phyloP scores from a whole-genome alignment of 2,329 filamentous ascomycete species.

The Colletotrichum abscissum region DNA sequence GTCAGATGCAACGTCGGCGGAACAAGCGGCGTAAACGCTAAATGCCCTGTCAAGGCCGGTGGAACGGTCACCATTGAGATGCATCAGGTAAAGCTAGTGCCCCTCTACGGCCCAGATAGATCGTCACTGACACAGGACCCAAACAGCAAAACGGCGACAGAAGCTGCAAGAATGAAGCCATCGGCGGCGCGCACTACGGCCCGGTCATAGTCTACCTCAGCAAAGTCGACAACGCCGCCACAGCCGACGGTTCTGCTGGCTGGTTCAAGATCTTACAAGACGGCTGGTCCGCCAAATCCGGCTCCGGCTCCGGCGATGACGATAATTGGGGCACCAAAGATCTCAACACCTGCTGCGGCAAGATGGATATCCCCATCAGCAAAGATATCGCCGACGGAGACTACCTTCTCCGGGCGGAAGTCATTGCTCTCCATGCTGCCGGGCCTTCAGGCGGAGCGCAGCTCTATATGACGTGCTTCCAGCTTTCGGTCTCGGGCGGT shows the following conservation, averaged over 20 bases:
- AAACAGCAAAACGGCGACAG: conserved; percentile 58
- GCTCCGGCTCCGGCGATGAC: conserved; percentile 50
- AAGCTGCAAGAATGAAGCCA: conserved; percentile 58
- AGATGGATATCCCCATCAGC: conserved; percentile 52
- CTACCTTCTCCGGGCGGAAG: conserved; percentile 61
- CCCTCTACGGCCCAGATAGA: too few species aligned
- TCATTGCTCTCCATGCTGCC: conserved; percentile 59
- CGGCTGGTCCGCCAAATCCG: conserved; percentile 49
- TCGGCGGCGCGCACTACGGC: conserved; percentile 65
- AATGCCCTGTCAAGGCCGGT: conserved; percentile 60
- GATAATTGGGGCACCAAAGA: conserved; percentile 60
- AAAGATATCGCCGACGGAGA: conserved; percentile 46
- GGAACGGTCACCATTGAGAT: conserved; percentile 66
- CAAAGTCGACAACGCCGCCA: conserved; percentile 59
- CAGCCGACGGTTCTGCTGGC: conserved; percentile 52
- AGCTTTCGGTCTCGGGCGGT: conserved; percentile 44
- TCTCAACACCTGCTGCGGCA: conserved; percentile 52
- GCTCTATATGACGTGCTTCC: conserved; percentile 53
- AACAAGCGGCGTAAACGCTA: conserved; percentile 46
- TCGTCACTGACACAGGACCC: conserved; percentile 9
- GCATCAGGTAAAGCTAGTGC: conserved; percentile 54
- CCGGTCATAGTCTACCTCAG: conserved; percentile 64
- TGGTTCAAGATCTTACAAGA: conserved; percentile 67
- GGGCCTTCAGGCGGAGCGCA: conserved; percentile 46
- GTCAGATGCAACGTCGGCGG: conserved; percentile 59